phyloP scores from a whole-genome alignment of 495 filamentous ascomycete species.

The Bacidia gigantensis region DNA sequence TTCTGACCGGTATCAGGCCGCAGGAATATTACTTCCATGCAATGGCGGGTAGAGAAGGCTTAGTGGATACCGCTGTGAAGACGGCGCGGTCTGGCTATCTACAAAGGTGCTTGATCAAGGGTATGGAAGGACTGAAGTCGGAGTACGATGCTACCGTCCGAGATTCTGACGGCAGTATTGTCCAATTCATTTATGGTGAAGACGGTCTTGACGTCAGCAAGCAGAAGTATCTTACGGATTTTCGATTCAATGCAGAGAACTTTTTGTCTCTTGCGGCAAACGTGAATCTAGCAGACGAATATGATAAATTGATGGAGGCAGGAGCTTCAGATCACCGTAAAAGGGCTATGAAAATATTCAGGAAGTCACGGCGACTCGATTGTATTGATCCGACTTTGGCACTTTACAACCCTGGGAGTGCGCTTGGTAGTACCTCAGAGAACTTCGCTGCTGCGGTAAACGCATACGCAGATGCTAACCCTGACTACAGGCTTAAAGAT shows the following conservation, averaged over 20 bases:
- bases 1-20: conserved; percentile 93
- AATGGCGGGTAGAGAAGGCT: conserved; percentile 96
- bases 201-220: conserved; percentile 91
- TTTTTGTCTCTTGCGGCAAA: conserved; percentile 40
- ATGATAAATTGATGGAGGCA: conserved; percentile 27
- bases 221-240: conserved; percentile 80
- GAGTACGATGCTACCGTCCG: conserved; percentile 89
- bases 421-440: conserved; percentile 80
- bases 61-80: conserved; percentile 99
- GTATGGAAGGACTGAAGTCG: conserved; percentile 88
- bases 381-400: conserved; percentile 67
- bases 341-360: conserved; percentile 63
- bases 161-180: conserved; percentile 80
- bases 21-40: conserved; percentile 99
- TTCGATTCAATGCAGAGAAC: conserved; percentile 81
- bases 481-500: conserved; percentile 59
- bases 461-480: conserved; percentile 63
- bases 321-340: conserved; percentile 52
- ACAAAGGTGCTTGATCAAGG: conserved; percentile 96
- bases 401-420: conserved; percentile 56
- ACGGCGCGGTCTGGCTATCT: conserved; percentile 93
- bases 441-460: conserved; percentile 55
- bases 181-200: conserved; percentile 96
- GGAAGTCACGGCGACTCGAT: conserved; percentile 51
- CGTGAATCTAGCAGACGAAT: conserved; percentile 38